phyloP scores from a whole-genome alignment of 2,329 filamentous ascomycete genomes.

The Aspergillus sp. region DNA sequence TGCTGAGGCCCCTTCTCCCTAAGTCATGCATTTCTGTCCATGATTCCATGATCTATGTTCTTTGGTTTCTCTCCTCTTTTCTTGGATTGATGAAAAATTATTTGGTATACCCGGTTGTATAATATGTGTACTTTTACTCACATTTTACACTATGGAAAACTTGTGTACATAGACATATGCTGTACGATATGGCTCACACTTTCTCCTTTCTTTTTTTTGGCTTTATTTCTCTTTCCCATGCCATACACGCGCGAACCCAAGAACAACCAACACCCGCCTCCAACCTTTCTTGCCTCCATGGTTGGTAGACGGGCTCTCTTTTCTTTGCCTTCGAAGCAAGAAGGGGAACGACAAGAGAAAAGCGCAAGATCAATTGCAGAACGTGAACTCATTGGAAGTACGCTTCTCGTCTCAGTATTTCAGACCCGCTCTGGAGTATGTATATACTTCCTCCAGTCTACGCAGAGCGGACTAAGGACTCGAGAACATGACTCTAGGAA shows the following conservation, averaged over 20 bases:
- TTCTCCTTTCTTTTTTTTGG: conserved; percentile 4
- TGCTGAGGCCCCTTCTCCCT: conserved; percentile 17
- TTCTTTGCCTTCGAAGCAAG: conserved; percentile 2
- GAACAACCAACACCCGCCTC: conserved; percentile 47
- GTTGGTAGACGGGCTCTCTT: conserved; percentile 44
- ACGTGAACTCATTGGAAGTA: conserved; percentile 24
- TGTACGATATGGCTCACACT: conserved; percentile 14
- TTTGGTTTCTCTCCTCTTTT: background rate
- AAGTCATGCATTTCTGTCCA: conserved; percentile 1
- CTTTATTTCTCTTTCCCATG: background rate
- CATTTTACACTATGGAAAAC: conserved; percentile 1
- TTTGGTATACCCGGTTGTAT: conserved; percentile 4
- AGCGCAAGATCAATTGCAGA: conserved; percentile 43
- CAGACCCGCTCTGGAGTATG: conserved; percentile 42
- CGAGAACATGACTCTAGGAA: conserved; percentile 36
- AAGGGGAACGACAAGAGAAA: conserved; percentile 38
- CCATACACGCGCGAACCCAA: conserved; percentile 20
- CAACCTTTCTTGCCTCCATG: conserved; percentile 35
- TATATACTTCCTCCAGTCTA: conserved; percentile 34
- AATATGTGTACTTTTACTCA: conserved; percentile 10
- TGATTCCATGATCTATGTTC: background rate
- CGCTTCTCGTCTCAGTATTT: conserved; percentile 40
- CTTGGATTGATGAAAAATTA: background rate
- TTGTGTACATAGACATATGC: conserved; percentile 13
- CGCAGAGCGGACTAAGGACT: conserved; percentile 50